phyloP scores from a whole-genome alignment of 2,329 filamentous ascomycete species.

The Sporothrix humicola region DNA sequence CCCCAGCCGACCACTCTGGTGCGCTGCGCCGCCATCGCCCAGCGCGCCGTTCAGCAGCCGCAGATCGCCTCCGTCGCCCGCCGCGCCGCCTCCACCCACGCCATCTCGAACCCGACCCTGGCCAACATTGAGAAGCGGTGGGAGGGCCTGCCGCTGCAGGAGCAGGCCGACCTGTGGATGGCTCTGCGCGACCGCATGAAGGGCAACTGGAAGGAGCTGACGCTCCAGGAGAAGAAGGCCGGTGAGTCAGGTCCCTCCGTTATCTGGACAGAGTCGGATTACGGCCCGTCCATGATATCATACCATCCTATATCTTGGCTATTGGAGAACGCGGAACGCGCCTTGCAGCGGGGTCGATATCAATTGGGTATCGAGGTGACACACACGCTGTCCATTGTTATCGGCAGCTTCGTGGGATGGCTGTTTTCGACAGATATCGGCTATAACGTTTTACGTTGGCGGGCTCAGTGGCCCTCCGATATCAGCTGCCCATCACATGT shows the following conservation, averaged over 20 bases:
- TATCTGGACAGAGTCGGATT: background rate
- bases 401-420: background rate
- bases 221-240: conserved; percentile 97
- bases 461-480: background rate
- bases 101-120: conserved; percentile 96
- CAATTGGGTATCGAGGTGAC: conserved; percentile 5
- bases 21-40: conserved; percentile 49
- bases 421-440: background rate
- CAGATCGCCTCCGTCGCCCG: conserved; percentile 52
- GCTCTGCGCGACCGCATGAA: conserved; percentile 97
- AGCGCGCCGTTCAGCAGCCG: conserved; percentile 43
- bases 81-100: conserved; percentile 73
- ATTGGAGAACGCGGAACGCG: conserved; percentile 10
- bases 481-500: background rate
- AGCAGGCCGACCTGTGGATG: conserved; percentile 99
- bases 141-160: conserved; percentile 96
- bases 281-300: background rate
- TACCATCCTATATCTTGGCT: too few relatives aligned
- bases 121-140: conserved; percentile 99
- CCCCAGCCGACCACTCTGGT: conserved; percentile 59
- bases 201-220: conserved; percentile 94
- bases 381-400: background rate
- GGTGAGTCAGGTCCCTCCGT: conserved; percentile 67
- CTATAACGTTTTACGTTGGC: background rate
- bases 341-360: background rate